Base-by-base conservation (phyloP, 805 yeast species). In the Metschnikowia lachancei region DNA sequence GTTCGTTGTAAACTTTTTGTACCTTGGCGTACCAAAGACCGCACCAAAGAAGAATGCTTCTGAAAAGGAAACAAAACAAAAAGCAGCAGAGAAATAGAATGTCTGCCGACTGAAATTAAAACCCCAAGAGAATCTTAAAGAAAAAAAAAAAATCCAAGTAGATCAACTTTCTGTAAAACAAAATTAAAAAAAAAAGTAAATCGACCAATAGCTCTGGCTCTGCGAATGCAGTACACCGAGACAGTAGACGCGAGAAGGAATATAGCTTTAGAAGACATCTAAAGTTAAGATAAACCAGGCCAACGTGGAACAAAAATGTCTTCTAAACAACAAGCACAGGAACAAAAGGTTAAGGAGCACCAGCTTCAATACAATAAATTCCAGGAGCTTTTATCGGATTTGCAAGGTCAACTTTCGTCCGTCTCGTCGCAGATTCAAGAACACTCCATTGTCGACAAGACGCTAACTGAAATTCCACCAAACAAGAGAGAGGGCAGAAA, bases 1-100 rank as follows among this genome's bases (percentile, higher is more conserved):
- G 22, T 92, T 94, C 63, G 81, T 87, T n/a, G 65, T 79, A 31
- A 72, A 83, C 52, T 91, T 81, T 66, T 61, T 82, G 37, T 75
- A 69, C 53, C 63, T 75, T 28, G 63, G 71, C 41, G 61, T 41
- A 22, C 40, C 43, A 20, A 39, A 39, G 26, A 45, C 36, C 41
- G 60, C 44, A 22, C 40, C 43, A 20, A 39, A 39, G 26, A 45
- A 39, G 30, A 22, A 14, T 3, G 44, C 18, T 33, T 20, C 41
- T 14, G 41, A 36, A 26, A 45, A 36, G 29, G 30, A 38, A n/a
- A 13, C 29, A 39, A 24, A 24, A 17, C 16, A 19, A 18, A 30
- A 19, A n/a, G 34, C 17, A 29, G 18, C 36, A 18, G 36, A 18
- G 20, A 41, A 30, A 24, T 20, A 12, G 24, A 20, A 18, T 37